phyloP scores from a whole-genome alignment of 345 rosid species.

The Lepidium didymum region DNA sequence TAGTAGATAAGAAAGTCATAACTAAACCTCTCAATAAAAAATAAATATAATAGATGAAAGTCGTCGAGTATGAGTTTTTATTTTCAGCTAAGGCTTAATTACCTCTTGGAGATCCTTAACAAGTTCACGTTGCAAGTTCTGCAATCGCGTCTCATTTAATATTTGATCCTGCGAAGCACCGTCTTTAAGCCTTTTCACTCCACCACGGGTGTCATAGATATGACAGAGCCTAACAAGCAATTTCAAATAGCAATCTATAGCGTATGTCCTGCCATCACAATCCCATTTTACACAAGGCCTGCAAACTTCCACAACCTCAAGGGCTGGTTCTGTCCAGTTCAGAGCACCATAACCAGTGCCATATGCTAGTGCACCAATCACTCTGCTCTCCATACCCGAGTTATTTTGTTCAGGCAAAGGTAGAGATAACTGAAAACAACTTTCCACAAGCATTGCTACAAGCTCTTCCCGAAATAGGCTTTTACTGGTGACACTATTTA shows the following conservation, averaged over 20 bases:
- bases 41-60: neutral
- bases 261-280: conserved; percentile 95
- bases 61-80: neutral
- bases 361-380: conserved; percentile 96
- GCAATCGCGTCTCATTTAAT: conserved; percentile 87
- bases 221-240: conserved; percentile 92
- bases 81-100: conserved; percentile 11
- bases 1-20: neutral
- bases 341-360: conserved; percentile 99
- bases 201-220: conserved; percentile 93
- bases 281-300: conserved; percentile 98
- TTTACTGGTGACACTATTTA: conserved; percentile 67
- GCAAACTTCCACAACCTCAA: conserved; percentile 98
- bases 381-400: conserved; percentile 97
- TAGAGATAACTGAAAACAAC: conserved; percentile 96
- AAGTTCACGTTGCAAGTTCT: conserved; percentile 82
- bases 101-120: conserved; percentile 91
- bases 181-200: conserved; percentile 93
- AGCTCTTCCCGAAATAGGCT: conserved; percentile 92
- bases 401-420: conserved; percentile 91
- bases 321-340: conserved; percentile 96
- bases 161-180: conserved; percentile 99
- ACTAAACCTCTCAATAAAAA: neutral
- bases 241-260: conserved; percentile 92
- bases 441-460: conserved; percentile 94